phyloP scores from a whole-genome alignment of 2,329 filamentous ascomycete genomes.

The Phyllosticta ampelicida region DNA sequence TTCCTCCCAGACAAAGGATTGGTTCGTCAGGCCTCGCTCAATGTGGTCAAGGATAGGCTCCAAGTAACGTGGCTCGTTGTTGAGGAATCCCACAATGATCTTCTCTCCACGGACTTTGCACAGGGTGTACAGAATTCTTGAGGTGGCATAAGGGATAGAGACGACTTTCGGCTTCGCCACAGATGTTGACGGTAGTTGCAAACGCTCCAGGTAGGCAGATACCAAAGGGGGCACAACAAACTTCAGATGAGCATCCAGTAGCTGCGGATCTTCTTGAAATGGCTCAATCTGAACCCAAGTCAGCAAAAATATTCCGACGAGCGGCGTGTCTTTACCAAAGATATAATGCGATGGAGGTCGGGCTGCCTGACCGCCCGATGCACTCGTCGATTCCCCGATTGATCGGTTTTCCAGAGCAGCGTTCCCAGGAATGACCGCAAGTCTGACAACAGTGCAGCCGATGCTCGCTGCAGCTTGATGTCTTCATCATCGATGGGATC shows the following conservation, averaged over 20 bases:
- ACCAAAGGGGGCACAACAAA: constrained; percentile 64
- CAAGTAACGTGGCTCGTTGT: constrained; percentile 77
- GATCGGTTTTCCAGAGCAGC: constrained; percentile 27
- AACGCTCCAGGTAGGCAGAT: constrained; percentile 60
- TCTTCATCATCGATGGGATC: constrained; percentile 35
- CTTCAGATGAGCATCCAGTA: constrained; percentile 76
- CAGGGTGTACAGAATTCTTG: constrained; percentile 72
- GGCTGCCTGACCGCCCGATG: constrained; percentile 28
- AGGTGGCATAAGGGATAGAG: constrained; percentile 48
- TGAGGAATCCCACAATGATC: constrained; percentile 80
- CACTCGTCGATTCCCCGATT: constrained; percentile 16
- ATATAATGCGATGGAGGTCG: constrained; percentile 31
- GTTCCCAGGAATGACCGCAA: constrained; percentile 23
- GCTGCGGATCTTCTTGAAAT: constrained; percentile 91
- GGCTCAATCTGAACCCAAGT: constrained; percentile 51
- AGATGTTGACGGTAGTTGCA: not conserved
- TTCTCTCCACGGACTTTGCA: constrained; percentile 94
- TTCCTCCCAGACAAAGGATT: constrained; percentile 62
- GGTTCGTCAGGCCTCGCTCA: constrained; percentile 43
- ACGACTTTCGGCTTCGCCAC: constrained; percentile 3
- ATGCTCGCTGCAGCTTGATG: constrained; percentile 34
- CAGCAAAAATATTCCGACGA: constrained; percentile 1
- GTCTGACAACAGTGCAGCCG: constrained; percentile 23
- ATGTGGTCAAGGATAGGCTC: constrained; percentile 69
- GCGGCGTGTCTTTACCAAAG: constrained; percentile 16